A percentile compares a stretch with the other conserved stretches of the same genome.
phyloP scores from a whole-genome alignment of 805 yeast genomes.

The Metschnikowia hibisci region DNA sequence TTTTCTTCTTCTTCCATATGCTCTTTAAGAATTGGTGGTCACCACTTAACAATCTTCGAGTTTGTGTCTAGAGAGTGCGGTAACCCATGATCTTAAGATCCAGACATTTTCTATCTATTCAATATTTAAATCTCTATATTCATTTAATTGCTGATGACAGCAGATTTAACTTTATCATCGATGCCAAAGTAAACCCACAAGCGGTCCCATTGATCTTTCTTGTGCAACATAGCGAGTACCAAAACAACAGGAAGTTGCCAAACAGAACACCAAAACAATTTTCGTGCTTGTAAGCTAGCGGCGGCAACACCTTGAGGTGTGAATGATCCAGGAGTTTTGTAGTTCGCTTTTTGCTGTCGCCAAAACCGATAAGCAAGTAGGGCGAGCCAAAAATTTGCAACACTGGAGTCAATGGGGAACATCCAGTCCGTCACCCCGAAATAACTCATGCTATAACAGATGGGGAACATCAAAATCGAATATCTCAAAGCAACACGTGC shows the following conservation, averaged over 20 bases:
- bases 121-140: no score
- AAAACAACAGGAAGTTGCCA: slow-evolving; percentile 90
- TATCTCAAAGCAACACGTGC: slow-evolving; percentile 92
- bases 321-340: slow-evolving; percentile 25
- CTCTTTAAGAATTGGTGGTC: no score
- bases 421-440: slow-evolving; percentile 78
- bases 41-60: no score
- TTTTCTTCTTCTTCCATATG: no score
- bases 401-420: slow-evolving; percentile 75
- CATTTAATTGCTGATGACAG: no score
- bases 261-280: slow-evolving; percentile 90
- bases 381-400: slow-evolving; percentile 83
- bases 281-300: slow-evolving; percentile 72
- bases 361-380: slow-evolving; percentile 79
- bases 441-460: slow-evolving; percentile 78
- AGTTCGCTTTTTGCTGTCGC: slow-evolving; percentile 61
- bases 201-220: slow-evolving; percentile 89
- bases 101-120: no score
- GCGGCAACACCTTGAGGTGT: slow-evolving; percentile 53
- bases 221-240: slow-evolving; percentile 89
- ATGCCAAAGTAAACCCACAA: slow-evolving; percentile 26
- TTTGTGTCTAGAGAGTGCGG: no score
- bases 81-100: no score
- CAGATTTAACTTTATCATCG: not conserved
- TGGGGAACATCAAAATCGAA: slow-evolving; percentile 88